Base-by-base conservation (phyloP, 345 rosid genomes). In the Mercurialis annua region DNA sequence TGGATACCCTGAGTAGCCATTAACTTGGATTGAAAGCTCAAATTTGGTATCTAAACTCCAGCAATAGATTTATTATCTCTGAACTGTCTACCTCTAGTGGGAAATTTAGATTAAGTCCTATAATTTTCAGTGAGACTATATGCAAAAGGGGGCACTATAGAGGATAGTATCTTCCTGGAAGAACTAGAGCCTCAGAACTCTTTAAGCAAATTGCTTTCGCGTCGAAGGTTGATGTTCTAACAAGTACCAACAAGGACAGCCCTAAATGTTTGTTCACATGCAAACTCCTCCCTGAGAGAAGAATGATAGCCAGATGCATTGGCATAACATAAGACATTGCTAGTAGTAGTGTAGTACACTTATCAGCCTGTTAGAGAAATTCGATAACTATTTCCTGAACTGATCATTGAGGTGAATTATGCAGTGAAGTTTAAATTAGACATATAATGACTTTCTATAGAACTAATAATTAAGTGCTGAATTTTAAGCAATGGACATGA, bases 1-100 rank as follows among this genome's bases (percentile, higher is more conserved):
- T 96, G 99, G 69, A 91, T 89, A 49, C 93, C 99, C 78, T 85
- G 87, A 29, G 76, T 76, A 68, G 95, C 67, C 96, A 94, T 94
- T 80, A 47, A 31, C 15, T 27, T 17, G 15, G 38, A 14, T 47
- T 47, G 54, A n/a, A 64, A n/a, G 29, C 67, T 23, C 30, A n/a
- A 9, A 15, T 64, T 42, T 48, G 44, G 29, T 42, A 47, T 9
- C 10, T 18, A 55, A 30, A 26, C 31, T 15, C 4, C 20, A 34
- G 17, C 23, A 59, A 47, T 10, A 20, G 44, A n/a, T n/a, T 59
- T 59, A 20, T 17, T 21, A 46, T 5, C 23, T 59, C n/a, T 59
- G 40, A 24, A 20, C 16, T 38, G 18, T n/a, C n/a, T n/a, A n/a
- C n/a, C n/a, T 12, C 9, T 10, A 59, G n/a, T n/a, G n/a, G n/a